phyloP scores from a whole-genome alignment of 345 rosid genomes.

The Hevea brasiliensis region DNA sequence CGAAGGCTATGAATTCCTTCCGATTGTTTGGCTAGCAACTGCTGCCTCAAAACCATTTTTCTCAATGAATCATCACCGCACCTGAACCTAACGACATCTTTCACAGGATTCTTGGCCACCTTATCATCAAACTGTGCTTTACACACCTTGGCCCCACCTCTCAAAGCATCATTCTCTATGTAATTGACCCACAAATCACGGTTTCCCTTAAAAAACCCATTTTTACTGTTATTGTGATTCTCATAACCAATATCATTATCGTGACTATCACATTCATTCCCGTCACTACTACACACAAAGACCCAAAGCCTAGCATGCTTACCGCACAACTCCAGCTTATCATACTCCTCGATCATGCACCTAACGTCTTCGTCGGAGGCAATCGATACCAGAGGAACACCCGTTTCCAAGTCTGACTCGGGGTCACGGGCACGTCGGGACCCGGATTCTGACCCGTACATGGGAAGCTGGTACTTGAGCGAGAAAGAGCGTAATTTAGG shows the following conservation, averaged over 20 bases:
- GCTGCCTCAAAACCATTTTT: slow-evolving; percentile 27
- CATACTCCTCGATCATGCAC: slow-evolving; percentile 36
- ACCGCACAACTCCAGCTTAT: slow-evolving; percentile 24
- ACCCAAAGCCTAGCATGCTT: slow-evolving; percentile 31
- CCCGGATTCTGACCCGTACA: not conserved
- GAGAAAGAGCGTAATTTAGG: slow-evolving; percentile 15
- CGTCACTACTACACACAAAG: slow-evolving; percentile 14
- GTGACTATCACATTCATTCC: not conserved
- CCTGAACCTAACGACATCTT: not conserved
- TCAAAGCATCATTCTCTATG: not conserved
- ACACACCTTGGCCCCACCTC: not conserved
- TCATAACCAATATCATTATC: too few species aligned
- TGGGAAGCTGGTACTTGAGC: slow-evolving; percentile 29
- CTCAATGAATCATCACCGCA: slow-evolving; percentile 12
- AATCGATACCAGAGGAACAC: slow-evolving; percentile 20
- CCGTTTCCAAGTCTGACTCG: not conserved
- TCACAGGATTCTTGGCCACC: slow-evolving; percentile 1
- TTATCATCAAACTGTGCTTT: not conserved
- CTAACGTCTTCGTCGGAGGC: slow-evolving; percentile 29
- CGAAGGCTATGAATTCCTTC: not conserved
- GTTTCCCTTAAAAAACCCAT: not conserved
- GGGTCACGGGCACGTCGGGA: not conserved
- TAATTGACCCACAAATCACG: not conserved
- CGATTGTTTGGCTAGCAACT: slow-evolving; percentile 14
- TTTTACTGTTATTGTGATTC: not conserved